A percentile compares a stretch with the other conserved stretches of the same genome.
Conservation (phyloP, 2,329 filamentous ascomycete genomes). For the Colletotrichum melonis region DNA sequence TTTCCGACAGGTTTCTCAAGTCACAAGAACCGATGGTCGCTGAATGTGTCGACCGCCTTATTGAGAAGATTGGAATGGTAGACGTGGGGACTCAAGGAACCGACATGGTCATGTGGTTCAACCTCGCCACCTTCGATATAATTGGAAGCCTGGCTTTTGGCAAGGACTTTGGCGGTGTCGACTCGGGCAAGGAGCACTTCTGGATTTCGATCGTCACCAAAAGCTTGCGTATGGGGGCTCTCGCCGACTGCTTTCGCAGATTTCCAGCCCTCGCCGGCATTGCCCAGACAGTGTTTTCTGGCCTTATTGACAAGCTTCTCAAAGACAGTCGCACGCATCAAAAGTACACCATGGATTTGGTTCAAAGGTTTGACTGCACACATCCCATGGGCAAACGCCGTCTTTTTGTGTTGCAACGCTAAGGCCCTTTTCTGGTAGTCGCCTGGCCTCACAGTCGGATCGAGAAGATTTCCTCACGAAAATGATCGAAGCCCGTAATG, state of each 20-base stretch:
- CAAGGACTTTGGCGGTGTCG: background rate
- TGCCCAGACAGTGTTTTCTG: background rate
- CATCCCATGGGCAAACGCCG: no score
- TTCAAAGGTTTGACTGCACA: background rate
- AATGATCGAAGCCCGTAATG: background rate
- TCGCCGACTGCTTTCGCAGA: slow-evolving; percentile 12
- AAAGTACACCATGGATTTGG: slow-evolving; percentile 5
- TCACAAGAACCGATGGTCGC: background rate
- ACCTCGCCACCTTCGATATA: background rate
- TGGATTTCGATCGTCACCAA: slow-evolving; percentile 12
- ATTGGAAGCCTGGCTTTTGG: background rate
- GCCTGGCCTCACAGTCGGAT: background rate
- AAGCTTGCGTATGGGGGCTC: slow-evolving; percentile 3
- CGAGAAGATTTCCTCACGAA: background rate
- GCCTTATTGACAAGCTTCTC: background rate
- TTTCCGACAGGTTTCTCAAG: background rate
- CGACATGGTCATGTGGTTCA: background rate
- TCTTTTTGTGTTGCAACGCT: background rate
- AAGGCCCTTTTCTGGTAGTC: no score
- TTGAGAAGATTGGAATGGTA: background rate
- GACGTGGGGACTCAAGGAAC: background rate
- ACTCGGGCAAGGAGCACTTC: background rate
- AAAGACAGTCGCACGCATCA: background rate
- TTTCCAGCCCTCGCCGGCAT: background rate
- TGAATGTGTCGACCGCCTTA: background rate